Evolutionary conservation across 179 eudicot genomes (phyloP).

Genomic region (Sideroxylon spinosum): DNA sequence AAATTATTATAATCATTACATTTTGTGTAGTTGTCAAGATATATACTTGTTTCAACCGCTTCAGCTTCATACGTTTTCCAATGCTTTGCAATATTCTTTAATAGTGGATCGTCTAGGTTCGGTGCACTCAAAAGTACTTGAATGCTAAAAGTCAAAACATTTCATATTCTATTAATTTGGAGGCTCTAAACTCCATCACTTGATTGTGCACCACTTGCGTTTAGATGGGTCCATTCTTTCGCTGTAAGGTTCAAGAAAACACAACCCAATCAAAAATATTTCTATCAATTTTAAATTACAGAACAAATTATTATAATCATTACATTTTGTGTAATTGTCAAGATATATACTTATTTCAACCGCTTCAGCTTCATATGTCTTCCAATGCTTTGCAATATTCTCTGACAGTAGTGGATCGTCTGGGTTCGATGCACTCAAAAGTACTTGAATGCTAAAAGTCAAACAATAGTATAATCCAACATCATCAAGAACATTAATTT

Average conservation of each 20-base stretch:
- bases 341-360: slow-evolving; percentile 99
- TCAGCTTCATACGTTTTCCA: slow-evolving; percentile 87
- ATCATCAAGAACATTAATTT: background rate
- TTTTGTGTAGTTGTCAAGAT: too few species aligned
- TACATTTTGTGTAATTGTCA: too few species aligned
- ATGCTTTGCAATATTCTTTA: slow-evolving; percentile 95
- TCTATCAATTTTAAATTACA: background rate
- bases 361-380: slow-evolving; percentile 80
- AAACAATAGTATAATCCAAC: slow-evolving; percentile 10
- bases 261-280: background rate
- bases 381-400: slow-evolving; percentile 98
- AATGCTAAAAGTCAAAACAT: slow-evolving; percentile 50
- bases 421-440: slow-evolving; percentile 94
- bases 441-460: slow-evolving; percentile 74
- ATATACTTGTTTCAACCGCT: slow-evolving; percentile 99
- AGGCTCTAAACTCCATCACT: background rate
- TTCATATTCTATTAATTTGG: slow-evolving; percentile 21
- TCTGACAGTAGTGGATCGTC: slow-evolving; percentile 98
- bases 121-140: slow-evolving; percentile 97
- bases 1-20: too few species aligned
- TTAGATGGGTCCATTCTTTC: slow-evolving; percentile 72
- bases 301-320: too few species aligned
- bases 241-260: slow-evolving; percentile 37
- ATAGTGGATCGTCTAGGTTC: slow-evolving; percentile 91
- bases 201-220: slow-evolving; percentile 56